Base-by-base conservation (phyloP, 179 eudicot species). In the Silene vulgaris region DNA sequence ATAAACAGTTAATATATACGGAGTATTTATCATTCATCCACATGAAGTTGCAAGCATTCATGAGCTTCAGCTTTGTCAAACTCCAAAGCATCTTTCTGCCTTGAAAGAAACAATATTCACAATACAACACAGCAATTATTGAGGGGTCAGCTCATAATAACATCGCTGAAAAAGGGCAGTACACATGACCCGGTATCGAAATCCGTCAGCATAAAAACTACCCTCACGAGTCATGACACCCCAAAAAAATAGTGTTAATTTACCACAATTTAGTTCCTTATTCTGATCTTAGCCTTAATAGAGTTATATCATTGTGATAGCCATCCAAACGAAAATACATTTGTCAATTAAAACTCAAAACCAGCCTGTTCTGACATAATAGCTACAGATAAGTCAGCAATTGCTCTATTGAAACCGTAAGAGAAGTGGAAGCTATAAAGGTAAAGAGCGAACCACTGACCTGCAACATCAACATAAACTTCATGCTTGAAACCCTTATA, bases 391-490 rank as follows among this genome's bases (percentile, higher is more conserved):
- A 30, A 0, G 35, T 4, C 35, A 30, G 35, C 35, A 4, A 2
- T 30, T 4, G 35, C 35, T 30, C 11, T 40, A 52, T 89, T 90
- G 3, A 88, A 91, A 78, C 72, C 91, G 76, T 17, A 84, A 13
- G 26, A 65, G 29, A 62, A 17, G 67, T 26, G 65, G 21, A 74
- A 56, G 56, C 23, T 57, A 74, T 17, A 61, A 54, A 40, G 29
- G 54, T 12, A 8, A 71, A 74, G 56, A 30, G 66, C 3, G 28
- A 69, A 40, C 23, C n/a, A 74, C 6, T 30, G 74, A 87, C 91
- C 91, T 77, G 85, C 65, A 69, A 88, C 90, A 78, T 94, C 97
- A 13, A 89, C 94, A 81, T 77, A 94, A 75, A 90, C 87, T 75
- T 94, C 98, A 75, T 82, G 96, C 79, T 65, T 86, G 84, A 84